Conservation (phyloP, 139 green algal species). For the Pleodorina starrii region DNA sequence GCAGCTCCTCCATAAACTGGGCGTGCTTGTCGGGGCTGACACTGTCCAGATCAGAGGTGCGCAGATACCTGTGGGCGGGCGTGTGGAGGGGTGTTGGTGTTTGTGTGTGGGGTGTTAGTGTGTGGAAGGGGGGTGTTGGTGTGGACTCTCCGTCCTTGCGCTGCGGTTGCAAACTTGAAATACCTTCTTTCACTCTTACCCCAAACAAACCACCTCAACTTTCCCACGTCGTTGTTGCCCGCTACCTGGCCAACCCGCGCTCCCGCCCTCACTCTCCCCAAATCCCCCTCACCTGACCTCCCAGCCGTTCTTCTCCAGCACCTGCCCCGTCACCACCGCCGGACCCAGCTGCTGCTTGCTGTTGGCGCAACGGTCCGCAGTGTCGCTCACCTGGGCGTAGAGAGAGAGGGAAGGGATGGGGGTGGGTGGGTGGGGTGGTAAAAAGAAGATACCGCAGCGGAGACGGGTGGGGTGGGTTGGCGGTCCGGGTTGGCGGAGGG, state of each 20-base stretch:
- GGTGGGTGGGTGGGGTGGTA: not conserved
- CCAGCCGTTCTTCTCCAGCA: constrained; percentile 64
- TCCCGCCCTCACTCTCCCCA: not conserved
- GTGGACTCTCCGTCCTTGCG: not conserved
- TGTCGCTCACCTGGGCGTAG: not conserved
- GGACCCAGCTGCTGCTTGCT: constrained; percentile 44
- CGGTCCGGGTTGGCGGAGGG: no score
- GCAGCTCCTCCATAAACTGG: constrained; percentile 16
- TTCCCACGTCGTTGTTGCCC: no score
- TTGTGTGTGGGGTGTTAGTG: not conserved
- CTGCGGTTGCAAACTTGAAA: not conserved
- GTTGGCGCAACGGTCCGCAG: constrained; percentile 36
- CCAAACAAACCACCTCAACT: no score
- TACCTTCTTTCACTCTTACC: not conserved
- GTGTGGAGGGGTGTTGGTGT: not conserved
- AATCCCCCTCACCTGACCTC: constrained; percentile 42
- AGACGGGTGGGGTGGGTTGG: no score
- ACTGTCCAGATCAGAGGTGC: not conserved
- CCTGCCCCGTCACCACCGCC: constrained; percentile 34
- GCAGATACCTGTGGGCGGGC: not conserved
- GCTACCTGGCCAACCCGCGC: not conserved
- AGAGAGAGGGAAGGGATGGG: not conserved
- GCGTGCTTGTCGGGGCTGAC: not conserved
- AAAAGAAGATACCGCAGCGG: no score
- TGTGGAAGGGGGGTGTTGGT: not conserved